Evolutionary conservation across 306 rosid species (phyloP), one percentile per base, ranked within the genome.

Genomic region (Rubus idaeus): DNA sequence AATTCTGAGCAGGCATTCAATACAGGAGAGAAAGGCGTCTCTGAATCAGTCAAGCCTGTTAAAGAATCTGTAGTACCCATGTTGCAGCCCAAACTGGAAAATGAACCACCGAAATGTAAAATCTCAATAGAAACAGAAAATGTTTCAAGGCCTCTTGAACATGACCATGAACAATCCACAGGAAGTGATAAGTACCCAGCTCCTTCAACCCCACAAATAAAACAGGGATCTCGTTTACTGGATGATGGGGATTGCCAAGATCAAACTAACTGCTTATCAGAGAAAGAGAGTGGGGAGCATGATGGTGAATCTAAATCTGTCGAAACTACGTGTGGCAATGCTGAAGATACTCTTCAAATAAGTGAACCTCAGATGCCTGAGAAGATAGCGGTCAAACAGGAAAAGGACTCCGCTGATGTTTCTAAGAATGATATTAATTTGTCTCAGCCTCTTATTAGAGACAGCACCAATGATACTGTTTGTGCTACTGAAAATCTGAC

Each of bases 181-280:
- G 96, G 85, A 55, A 87, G 87, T 68, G 97, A 95, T 77, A 90
- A 88, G 88, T 96, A 89, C 78, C 98, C 99, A 2, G 98, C 99
- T 82, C 99, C 99, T 72, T 96, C 98, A 44, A 96, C 96, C 49
- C 99, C 98, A 16, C 99, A 96, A 71, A 83, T 91, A 70, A 84
- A 90, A 63, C 98, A 90, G 10, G 99, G 91, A 35, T 81, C 81
- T n/a, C 77, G 97, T 66, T 82, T 87, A 78, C 73, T 91, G 67
- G 96, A 89, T 76, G 96, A 89, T 81, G 92, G 94, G 10, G 99
- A 92, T 86, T 91, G 94, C 88, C 97, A 88, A 66, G 97, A 96
- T 60, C 97, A 91, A 79, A 86, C 89, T 63, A 90, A 87, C 81
- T 86, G 80, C 80, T 78, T 83, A 47, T 42, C 79, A 50, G 98